Conservation (phyloP, 2,329 filamentous ascomycete species). For the Cladobotryum mycophilum region DNA sequence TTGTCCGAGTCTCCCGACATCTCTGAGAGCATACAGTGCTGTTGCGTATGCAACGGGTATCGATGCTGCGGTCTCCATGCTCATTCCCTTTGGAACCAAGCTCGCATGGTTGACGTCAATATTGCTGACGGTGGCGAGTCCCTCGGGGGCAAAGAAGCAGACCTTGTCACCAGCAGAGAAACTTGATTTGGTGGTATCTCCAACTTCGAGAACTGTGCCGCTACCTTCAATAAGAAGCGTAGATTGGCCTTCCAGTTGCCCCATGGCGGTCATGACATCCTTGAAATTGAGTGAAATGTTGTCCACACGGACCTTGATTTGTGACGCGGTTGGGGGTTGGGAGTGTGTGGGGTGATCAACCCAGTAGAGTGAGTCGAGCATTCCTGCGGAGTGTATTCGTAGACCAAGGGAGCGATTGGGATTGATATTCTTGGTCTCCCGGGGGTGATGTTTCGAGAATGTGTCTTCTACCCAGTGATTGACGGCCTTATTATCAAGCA, state of each 20-base stretch:
- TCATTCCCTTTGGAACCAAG: constrained; percentile 2
- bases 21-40: constrained; percentile 15
- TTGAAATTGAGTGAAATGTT: constrained; percentile 8
- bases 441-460: constrained; percentile 7
- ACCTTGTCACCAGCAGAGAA: constrained; percentile 6
- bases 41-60: constrained; percentile 9
- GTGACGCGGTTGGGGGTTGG: neutral
- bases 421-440: constrained; percentile 3
- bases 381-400: constrained; percentile 4
- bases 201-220: constrained; percentile 4
- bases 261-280: constrained; percentile 7
- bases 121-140: constrained; percentile 7
- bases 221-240: constrained; percentile 5
- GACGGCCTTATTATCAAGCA: constrained; percentile 2
- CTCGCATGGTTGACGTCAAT: constrained; percentile 3
- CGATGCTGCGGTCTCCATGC: neutral
- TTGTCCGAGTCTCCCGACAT: constrained; percentile 19
- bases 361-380: constrained; percentile 9
- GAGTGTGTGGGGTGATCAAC: constrained; percentile 3
- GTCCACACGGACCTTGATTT: constrained; percentile 6
- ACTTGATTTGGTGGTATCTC: constrained; percentile 1
- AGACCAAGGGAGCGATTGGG: constrained; percentile 2
- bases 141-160: constrained; percentile 8
- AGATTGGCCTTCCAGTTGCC: constrained; percentile 2
- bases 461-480: constrained; percentile 5